Percentiles rank a stretch among this genome's conserved stretches.
Evolutionary conservation across 495 filamentous ascomycete species (phyloP).

Genomic region (Lasiosphaeris hirsuta): DNA sequence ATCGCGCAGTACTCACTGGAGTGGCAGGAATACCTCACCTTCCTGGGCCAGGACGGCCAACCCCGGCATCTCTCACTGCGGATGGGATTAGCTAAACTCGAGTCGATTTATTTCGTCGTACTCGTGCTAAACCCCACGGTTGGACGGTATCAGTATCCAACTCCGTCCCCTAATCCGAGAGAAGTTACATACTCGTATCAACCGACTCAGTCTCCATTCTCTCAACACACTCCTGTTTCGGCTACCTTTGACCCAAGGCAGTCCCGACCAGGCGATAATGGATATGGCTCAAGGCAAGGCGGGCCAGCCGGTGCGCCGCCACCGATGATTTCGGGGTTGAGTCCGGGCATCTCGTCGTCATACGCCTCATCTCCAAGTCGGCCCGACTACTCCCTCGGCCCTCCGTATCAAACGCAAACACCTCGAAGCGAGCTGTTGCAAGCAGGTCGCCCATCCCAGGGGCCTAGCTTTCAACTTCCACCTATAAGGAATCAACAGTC

Average conservation of each 20-base stretch:
- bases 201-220: slow-evolving; percentile 34
- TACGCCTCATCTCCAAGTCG: slow-evolving; percentile 38
- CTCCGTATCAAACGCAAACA: slow-evolving; percentile 43
- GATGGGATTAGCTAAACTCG: slow-evolving; percentile 48
- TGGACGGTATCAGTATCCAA: slow-evolving; percentile 38
- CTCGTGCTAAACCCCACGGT: slow-evolving; percentile 35
- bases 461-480: slow-evolving; percentile 48
- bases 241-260: slow-evolving; percentile 42
- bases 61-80: slow-evolving; percentile 40
- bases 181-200: slow-evolving; percentile 47
- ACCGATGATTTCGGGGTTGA: slow-evolving; percentile 29
- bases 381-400: slow-evolving; percentile 38
- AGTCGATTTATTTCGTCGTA: slow-evolving; percentile 54
- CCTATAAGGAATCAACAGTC: slow-evolving; percentile 48
- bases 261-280: slow-evolving; percentile 32
- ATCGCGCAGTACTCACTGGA: slow-evolving; percentile 42
- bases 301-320: slow-evolving; percentile 27
- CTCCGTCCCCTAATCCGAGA: slow-evolving; percentile 46
- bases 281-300: slow-evolving; percentile 34
- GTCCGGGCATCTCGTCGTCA: slow-evolving; percentile 30
- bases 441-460: slow-evolving; percentile 29
- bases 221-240: slow-evolving; percentile 41
- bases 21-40: slow-evolving; percentile 48
- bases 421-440: slow-evolving; percentile 44
- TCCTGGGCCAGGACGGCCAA: slow-evolving; percentile 45